Evolutionary conservation across 306 rosid genomes (phyloP).

Genomic region (Prunus mume): DNA sequence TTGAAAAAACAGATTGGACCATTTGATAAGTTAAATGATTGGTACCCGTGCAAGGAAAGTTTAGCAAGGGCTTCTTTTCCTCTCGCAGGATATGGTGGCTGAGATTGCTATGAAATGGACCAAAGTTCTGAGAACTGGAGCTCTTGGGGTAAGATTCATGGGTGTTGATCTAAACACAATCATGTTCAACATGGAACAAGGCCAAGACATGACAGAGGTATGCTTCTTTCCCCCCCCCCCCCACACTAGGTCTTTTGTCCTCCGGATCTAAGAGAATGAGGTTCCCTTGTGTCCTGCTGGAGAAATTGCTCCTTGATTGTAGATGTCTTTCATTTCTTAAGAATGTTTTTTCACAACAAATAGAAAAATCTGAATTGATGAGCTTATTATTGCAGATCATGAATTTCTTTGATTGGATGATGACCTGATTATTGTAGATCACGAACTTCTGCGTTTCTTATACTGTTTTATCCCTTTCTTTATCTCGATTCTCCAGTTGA

Average conservation of each 20-base stretch:
- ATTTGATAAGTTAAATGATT: too few species aligned
- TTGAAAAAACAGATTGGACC: too few species aligned
- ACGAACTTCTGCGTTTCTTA: too few species aligned
- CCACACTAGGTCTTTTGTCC: background rate
- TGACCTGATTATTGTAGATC: too few species aligned
- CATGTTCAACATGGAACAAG: constrained; percentile 83
- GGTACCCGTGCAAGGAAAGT: background rate
- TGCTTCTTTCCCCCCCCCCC: background rate
- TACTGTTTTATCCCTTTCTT: too few species aligned
- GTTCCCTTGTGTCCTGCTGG: background rate
- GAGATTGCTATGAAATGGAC: constrained; percentile 87
- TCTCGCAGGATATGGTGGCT: constrained; percentile 62
- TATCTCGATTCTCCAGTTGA: too few species aligned
- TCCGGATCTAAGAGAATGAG: background rate
- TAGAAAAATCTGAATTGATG: too few species aligned
- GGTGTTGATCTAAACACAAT: constrained; percentile 77
- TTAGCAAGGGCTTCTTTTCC: background rate
- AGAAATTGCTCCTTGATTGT: background rate
- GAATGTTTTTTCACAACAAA: too few species aligned
- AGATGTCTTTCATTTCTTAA: too few species aligned
- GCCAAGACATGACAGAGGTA: constrained; percentile 75
- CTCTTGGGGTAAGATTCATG: constrained; percentile 63
- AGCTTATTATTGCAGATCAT: too few species aligned
- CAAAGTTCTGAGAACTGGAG: constrained; percentile 74
- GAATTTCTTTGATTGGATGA: too few species aligned